These are phyloP conservation scores for Bryum argenteum DNA, from an alignment of 225 moss, liverwort and hornwort genomes.

Conservation along the genomic window DNA sequence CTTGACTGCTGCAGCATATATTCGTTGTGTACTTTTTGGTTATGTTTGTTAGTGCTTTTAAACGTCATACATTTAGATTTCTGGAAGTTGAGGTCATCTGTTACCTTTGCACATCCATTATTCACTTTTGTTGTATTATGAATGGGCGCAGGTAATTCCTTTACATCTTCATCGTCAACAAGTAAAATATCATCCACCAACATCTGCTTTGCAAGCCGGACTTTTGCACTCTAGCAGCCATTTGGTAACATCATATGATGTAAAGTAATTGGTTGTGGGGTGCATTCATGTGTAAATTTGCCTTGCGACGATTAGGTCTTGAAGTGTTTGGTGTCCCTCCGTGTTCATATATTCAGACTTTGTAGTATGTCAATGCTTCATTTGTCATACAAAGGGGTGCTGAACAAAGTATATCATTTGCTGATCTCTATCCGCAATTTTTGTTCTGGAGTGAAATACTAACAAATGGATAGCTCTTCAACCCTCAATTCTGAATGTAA, in stretches of 20 bases:
- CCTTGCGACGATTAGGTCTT: neutral
- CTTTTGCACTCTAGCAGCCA: slow-evolving; percentile 71
- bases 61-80: neutral
- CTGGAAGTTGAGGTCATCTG: neutral
- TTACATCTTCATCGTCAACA: slow-evolving; percentile 77
- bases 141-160: slow-evolving; percentile 39
- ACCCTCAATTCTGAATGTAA: too few species aligned
- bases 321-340: neutral
- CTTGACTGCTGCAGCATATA: neutral
- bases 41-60: neutral
- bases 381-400: too few species aligned
- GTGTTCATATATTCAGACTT: neutral
- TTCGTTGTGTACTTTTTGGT: neutral
- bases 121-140: slow-evolving; percentile 16
- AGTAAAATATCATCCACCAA: slow-evolving; percentile 66
- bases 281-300: neutral
- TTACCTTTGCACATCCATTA: neutral
- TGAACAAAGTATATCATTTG: too few species aligned
- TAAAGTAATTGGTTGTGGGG: neutral
- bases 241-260: slow-evolving; percentile 50
- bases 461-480: too few species aligned
- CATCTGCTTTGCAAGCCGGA: slow-evolving; percentile 76
- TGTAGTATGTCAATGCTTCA: neutral
- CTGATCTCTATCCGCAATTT: neutral
- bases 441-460: neutral